These are phyloP conservation scores for Panicum hallii DNA, from an alignment of 202 grass and related monocot genomes.

Conservation along the genomic window DNA sequence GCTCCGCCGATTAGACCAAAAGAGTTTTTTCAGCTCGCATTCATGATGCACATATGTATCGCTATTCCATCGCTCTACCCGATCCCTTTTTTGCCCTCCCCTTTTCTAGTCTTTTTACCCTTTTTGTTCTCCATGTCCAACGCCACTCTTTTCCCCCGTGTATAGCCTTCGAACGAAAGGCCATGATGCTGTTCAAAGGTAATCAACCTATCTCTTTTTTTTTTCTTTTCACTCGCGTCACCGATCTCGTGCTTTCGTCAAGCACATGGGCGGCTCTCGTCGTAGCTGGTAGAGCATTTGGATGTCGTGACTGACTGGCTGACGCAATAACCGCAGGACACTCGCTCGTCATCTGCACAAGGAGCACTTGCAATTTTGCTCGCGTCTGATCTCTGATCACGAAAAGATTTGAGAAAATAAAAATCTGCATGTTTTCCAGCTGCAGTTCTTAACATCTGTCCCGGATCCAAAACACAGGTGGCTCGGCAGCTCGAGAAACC, in stretches of 20 bases:
- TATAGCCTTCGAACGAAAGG: conserved; percentile 37
- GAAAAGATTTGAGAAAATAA: background rate
- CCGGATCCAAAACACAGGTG: background rate
- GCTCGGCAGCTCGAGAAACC: background rate
- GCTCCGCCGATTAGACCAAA: background rate
- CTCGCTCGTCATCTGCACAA: conserved; percentile 1
- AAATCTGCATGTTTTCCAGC: background rate
- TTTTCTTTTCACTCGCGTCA: conserved; percentile 22
- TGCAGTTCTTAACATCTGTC: background rate
- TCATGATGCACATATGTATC: background rate
- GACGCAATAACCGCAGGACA: conserved; percentile 6
- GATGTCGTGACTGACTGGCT: conserved; percentile 23
- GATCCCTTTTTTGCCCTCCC: background rate
- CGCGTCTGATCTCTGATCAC: conserved; percentile 1
- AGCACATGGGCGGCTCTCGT: conserved; percentile 45
- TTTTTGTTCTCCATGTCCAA: conserved; percentile 35
- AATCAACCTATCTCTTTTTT: background rate
- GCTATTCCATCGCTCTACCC: conserved; percentile 31
- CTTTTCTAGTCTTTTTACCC: background rate
- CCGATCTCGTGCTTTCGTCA: conserved; percentile 48
- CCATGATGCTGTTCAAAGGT: conserved; percentile 43
- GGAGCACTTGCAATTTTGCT: background rate
- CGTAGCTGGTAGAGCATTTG: conserved; percentile 46
- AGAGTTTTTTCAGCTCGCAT: background rate
- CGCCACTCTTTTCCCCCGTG: conserved; percentile 21